Evolutionary conservation across 1,284 basidiomycete genomes (phyloP), one percentile per base, ranked within the genome.

Genomic region (Ganoderma lingzhi): DNA sequence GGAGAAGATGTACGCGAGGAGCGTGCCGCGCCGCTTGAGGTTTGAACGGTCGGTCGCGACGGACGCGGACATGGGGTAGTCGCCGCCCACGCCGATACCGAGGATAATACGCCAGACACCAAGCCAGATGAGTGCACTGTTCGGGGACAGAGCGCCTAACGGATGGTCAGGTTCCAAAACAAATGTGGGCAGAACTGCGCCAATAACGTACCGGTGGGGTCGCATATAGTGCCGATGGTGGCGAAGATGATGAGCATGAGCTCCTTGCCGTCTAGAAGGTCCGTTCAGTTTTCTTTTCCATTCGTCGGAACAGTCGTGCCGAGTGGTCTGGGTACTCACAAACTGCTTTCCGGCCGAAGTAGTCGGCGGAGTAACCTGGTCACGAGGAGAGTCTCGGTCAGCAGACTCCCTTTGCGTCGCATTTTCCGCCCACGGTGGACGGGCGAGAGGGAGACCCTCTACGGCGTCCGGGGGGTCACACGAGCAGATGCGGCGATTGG

Each of bases 61-160:
- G n/a, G 87, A 87, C 2, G 91, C 90, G 8, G 86, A 89, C 90
- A 94, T 91, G 15, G 93, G 93, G 78, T 95, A 95, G 80, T 96
- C 94, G 35, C 93, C 94, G 35, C 94, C 94, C 6, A 95, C 91
- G 42, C 92, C 92, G 23, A 93, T 81, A 0, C 92, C 92, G 60
- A 93, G 87, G 23, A 94, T 77, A 66, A 93, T 91, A 39, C 93
- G 89, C 79, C 88, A 94, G 12, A 88, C 78, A 32, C 83, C 84
- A 12, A 93, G 82, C 77, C 90, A 93, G 71, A 92, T 86, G 65
- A 93, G 81, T 28, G 78, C 82, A 23, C 79, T 72, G 48, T 85
- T 76, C 6, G 90, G 85, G 14, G 82, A 81, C 41, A 86, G 77
- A n/a, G 74, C 73, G 67, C 81, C 82, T 83, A 19, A 9, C 1